Base-by-base conservation (phyloP, 2,329 filamentous ascomycete species). In the Pseudogymnoascus sp. region DNA sequence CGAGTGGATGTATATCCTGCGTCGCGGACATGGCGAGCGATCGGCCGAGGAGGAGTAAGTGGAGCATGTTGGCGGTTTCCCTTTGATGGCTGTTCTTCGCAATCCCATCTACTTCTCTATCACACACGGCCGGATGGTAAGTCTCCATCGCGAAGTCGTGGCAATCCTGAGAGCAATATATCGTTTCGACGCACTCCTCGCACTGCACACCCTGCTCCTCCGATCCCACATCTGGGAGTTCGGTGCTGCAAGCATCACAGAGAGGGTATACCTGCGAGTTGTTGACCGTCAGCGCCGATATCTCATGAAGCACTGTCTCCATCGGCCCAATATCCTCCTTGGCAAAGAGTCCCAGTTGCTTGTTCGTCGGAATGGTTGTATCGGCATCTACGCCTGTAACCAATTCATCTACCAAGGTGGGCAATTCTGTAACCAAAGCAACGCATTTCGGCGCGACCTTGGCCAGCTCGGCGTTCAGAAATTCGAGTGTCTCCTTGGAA, bases 331-430 rank as follows among this genome's bases (percentile, higher is more conserved):
- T 89, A 65, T 96, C 87, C 65, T 89, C 82, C 67, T 85, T 90
- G 6, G 92, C 93, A 71, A 97, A 97, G 3, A 99, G 81, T 4
- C 94, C 94, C 0, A 99, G 81, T 73, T 99, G 94, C 63, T 83
- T 81, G 66, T 85, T 86, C 4, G 82, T 87, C 7, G 79, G 76
- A 14, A 79, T 80, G 39, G 76, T 76, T n/a, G 79, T 76, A 65
- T 77, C 78, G 25, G 69, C 70, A 62, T 80, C 77, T 25, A 37
- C 9, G 28, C 75, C 74, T 61, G 81, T 81, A 3, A 80, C 81
- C 22, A 77, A 76, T 57, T 81, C 71, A 20, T 70, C 69, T 16
- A 67, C 62, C 22, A 97, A 75, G 0, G 89, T 77, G 0, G 93
- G 94, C 4, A 99, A 76, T 32, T 87, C 81, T 0, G 91, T 85